Base-by-base conservation (phyloP, 208 protist species). In the Trypanosomatidae sp. region DNA sequence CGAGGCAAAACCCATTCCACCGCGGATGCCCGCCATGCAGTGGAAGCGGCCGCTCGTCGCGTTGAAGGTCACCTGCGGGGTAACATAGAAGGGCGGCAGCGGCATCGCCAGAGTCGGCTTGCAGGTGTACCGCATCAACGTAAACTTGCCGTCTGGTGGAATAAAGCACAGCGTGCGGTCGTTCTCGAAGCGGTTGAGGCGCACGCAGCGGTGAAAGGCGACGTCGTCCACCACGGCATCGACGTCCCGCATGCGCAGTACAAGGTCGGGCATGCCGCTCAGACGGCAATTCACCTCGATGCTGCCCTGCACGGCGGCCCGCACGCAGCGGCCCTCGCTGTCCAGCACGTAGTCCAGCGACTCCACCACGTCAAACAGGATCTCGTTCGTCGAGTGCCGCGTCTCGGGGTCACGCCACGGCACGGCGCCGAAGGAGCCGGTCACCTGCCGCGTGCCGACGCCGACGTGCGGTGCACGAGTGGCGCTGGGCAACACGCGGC, bases 301-400 rank as follows among this genome's bases (percentile, higher is more conserved):
- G 43, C 78, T 69, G 8, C 95, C 95, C 43, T 82, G 85, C 43
- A 98, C 87, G 2, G 77, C 74, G 22, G 87, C 76, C 67, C 79
- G 82, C 17, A 93, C 60, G 47, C 90, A 69, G 66, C 73, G 85
- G 15, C 93, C 93, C 62, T 96, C 88, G 56, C 66, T 86, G 71
- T 97, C 89, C 19, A 98, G 62, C 43, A 97, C 81, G 71, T 84
- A 92, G 80, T 97, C 89, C 30, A 98, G 56, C 15, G 77, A 77
- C 73, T 98, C 94, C 28, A 97, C 81, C 55, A 98, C 82, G 76
- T 98, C 96, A 72, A 98, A 97, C 53, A 97, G 93, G 19, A 98
- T 88, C 67, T 98, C 91, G 76, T 96, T 98, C 8, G 79, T 86
- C 30, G 73, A 67, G 71, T 98, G 89, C 25, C 80, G 83, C 30